Conservation (phyloP, 2,329 filamentous ascomycete species). For the Pyrenochaeta sp. region DNA sequence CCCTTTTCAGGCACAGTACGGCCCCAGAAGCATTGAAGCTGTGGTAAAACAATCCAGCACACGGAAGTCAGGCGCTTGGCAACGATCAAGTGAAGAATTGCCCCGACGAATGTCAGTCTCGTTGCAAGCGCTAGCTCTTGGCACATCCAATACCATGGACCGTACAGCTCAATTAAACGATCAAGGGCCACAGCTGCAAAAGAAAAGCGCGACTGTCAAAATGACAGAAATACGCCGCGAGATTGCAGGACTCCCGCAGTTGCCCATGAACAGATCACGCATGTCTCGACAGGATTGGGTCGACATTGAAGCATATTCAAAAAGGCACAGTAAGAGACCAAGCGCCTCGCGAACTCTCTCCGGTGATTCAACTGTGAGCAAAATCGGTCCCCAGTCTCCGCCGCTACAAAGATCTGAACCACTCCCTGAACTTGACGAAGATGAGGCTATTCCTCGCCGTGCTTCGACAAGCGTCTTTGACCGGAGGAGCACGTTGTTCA, state of each 20-base stretch:
- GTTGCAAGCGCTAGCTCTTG: constrained; percentile 29
- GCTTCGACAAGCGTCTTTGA: constrained; percentile 48
- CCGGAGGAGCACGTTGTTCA: constrained; percentile 39
- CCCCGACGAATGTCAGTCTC: constrained; percentile 34
- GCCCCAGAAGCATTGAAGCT: constrained; percentile 17
- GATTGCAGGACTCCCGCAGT: constrained; percentile 38
- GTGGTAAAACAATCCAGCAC: constrained; percentile 19
- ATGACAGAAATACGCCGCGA: constrained; percentile 42
- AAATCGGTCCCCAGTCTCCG: constrained; percentile 26
- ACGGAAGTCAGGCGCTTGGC: constrained; percentile 19
- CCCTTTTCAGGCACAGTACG: constrained; percentile 24
- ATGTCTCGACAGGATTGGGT: constrained; percentile 48
- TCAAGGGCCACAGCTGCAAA: constrained; percentile 16
- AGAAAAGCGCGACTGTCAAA: constrained; percentile 23
- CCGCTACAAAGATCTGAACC: constrained; percentile 33
- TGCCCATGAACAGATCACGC: constrained; percentile 39
- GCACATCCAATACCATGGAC: constrained; percentile 17
- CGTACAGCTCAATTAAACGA: constrained; percentile 5
- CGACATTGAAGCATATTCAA: constrained; percentile 43
- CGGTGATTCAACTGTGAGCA: constrained; percentile 18
- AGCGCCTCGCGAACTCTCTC: constrained; percentile 26
- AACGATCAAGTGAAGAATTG: constrained; percentile 35
- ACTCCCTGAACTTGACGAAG: constrained; percentile 46
- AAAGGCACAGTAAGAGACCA: constrained; percentile 33
- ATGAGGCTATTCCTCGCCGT: constrained; percentile 44